These are phyloP conservation scores for Phaseolus lunatus DNA, from an alignment of 306 rosid genomes.

Conservation along the genomic window DNA sequence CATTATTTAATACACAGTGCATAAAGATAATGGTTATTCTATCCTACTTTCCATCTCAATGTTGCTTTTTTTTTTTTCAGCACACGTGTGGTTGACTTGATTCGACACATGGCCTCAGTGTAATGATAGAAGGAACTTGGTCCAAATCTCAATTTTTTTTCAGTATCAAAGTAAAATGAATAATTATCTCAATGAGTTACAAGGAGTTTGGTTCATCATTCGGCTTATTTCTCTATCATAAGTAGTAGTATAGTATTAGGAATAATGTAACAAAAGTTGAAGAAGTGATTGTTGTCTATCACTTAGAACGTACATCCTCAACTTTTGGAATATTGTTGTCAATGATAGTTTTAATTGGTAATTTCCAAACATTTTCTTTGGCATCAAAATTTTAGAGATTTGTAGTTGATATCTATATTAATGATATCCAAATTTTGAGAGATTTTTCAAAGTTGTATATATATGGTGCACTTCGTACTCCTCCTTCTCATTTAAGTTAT, in stretches of 20 bases:
- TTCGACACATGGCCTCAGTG: constrained; percentile 61
- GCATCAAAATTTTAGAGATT: neutral
- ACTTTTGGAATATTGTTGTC: no score
- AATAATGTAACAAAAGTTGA: neutral
- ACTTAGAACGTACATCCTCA: no score
- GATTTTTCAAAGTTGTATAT: no score
- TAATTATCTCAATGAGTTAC: constrained; percentile 38
- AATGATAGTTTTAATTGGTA: neutral
- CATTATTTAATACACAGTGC: no score
- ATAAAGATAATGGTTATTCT: neutral
- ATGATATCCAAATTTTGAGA: neutral
- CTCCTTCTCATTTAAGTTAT: no score
- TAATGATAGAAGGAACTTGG: constrained; percentile 2
- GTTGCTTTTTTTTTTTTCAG: constrained; percentile 35
- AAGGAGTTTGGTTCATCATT: neutral
- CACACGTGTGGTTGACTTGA: constrained; percentile 61
- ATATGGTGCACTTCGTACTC: no score
- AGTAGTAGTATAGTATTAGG: neutral
- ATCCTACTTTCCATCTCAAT: neutral
- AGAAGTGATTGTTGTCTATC: neutral
- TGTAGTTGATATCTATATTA: neutral
- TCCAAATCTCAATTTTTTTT: neutral
- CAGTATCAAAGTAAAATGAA: neutral
- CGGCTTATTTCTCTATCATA: neutral
- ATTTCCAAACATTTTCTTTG: neutral